Evolutionary conservation across 1,284 basidiomycete species (phyloP), one percentile per base, ranked within the genome.

Genomic region (Athelia psychrophila): DNA sequence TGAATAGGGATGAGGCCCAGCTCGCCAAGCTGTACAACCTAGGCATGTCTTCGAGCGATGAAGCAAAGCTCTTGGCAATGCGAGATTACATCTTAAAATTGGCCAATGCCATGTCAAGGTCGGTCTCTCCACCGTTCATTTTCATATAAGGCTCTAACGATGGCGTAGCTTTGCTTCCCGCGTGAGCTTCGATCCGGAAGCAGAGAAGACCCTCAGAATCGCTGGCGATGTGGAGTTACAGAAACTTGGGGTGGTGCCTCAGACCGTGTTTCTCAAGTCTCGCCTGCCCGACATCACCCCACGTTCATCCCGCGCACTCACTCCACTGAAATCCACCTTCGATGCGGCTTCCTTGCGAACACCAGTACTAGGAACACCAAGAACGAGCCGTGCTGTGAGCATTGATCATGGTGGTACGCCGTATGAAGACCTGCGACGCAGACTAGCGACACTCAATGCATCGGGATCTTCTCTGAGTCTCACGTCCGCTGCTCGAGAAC

Each of bases 181-280:
- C 38, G 60, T 81, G 46, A 81, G 73, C 51, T 68, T 76, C 23
- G 86, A 90, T 57, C 76, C 74, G 27, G 85, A 88, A 58, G 69
- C 79, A 0, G 85, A 85, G 24, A 78, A 79, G 58, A 78, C 77
- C 51, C 78, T 91, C 3, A 86, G 88, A 61, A 79, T 83, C 9
- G 83, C 77, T 10, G 78, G 78, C 10, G 80, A 84, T 35, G 76
- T 91, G 30, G 88, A 90, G 58, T 73, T 92, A 38, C 86, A 90
- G 66, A 91, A 92, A 64, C 80, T 95, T 40, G 86, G 89, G 3
- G 89, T 98, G n/a, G 91, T 95, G 0, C 94, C 94, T 4, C 93
- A 94, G 56, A 99, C 95, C 0, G 90, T 99, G 20, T 98, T 99
- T 70, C 78, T 99, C 59, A 92, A 85, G 56, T 68, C 78, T 4